Base-by-base conservation (phyloP, 305 asterid genomes). In the Plantago lanceolata region DNA sequence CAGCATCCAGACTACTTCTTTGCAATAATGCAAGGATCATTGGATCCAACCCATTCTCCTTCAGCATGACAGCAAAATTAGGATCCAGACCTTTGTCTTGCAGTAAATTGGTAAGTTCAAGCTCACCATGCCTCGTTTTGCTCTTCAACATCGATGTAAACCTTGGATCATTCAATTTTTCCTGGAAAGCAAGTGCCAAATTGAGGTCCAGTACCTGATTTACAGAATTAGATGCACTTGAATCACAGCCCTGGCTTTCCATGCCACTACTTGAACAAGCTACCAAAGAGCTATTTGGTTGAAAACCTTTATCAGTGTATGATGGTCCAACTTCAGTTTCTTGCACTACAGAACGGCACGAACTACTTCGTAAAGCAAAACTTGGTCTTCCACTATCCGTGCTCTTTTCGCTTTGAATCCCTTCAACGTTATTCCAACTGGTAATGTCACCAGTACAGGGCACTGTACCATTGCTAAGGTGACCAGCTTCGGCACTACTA, bases 1-100 rank as follows among this genome's bases (percentile, higher is more conserved):
- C 99, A 19, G 96, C 99, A 78, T 94, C 99, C 87, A 94, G 81
- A 74, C 99, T 94, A 78, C 97, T 94, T 75, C 99, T 80, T 75
- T 94, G 97, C 74, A 94, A 87, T 73, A 94, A 82, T 2, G 99
- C 99, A 77, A 94, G 97, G 78, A 94, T 94, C 88, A 74, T 94
- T 64, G 99, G 99, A 75, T 94, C 99, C 74, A 88, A 71, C 60
- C 97, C 97, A 63, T 91, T 91, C 84, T 90, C 99, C 86, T 94
- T 94, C 75, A 94, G 85, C 99, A 94, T 94, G 74, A 94, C 90
- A 61, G 96, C 97, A 74, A 94, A 94, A 83, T 94, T 94, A 75
- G 99, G 97, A 77, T 94, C 99, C 31, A 94, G 86, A 29, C 99
- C 99, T 78, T 94, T 94, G 79, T 94, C 89, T 69, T 88, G 94